A percentile compares a stretch with the other conserved stretches of the same genome.
phyloP scores from a whole-genome alignment of 768 basidiomycete species.

The Mycena leptocephala region DNA sequence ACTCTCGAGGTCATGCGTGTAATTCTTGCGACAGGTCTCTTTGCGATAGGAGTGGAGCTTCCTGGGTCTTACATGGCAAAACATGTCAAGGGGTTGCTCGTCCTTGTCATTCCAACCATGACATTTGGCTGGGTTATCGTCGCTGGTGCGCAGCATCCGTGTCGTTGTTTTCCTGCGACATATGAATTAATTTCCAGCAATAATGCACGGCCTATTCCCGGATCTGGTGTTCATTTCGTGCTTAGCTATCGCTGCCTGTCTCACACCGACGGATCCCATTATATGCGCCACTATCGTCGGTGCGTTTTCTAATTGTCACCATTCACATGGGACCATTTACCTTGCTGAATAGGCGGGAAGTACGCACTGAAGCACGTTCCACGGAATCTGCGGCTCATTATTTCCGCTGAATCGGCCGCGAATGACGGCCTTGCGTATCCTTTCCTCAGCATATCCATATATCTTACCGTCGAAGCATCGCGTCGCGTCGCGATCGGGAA shows the following conservation, averaged over 20 bases:
- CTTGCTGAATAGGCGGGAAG: constrained; percentile 67
- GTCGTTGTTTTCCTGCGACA: background rate
- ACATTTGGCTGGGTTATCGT: constrained; percentile 88
- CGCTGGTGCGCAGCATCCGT: constrained; percentile 62
- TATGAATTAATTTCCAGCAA: constrained; percentile 54
- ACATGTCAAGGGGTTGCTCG: constrained; percentile 79
- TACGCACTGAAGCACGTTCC: constrained; percentile 83
- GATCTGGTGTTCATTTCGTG: constrained; percentile 79
- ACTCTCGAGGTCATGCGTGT: constrained; percentile 92
- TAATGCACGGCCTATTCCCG: constrained; percentile 84
- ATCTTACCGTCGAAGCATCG: constrained; percentile 82
- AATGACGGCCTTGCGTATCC: constrained; percentile 98
- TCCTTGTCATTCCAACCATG: constrained; percentile 89
- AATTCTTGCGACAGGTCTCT: constrained; percentile 93
- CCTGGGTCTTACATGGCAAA: constrained; percentile 88
- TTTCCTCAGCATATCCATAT: constrained; percentile 90
- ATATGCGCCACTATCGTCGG: constrained; percentile 89
- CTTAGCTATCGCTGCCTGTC: constrained; percentile 89
- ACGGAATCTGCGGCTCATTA: constrained; percentile 81
- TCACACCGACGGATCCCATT: constrained; percentile 96
- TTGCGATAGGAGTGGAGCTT: constrained; percentile 96
- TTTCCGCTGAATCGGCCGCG: constrained; percentile 92
- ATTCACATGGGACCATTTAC: background rate
- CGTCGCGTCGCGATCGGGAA: constrained; percentile 78
- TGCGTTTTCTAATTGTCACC: constrained; percentile 41